phyloP scores from a whole-genome alignment of 2,329 filamentous ascomycete species.

The Orbilia oligospora region DNA sequence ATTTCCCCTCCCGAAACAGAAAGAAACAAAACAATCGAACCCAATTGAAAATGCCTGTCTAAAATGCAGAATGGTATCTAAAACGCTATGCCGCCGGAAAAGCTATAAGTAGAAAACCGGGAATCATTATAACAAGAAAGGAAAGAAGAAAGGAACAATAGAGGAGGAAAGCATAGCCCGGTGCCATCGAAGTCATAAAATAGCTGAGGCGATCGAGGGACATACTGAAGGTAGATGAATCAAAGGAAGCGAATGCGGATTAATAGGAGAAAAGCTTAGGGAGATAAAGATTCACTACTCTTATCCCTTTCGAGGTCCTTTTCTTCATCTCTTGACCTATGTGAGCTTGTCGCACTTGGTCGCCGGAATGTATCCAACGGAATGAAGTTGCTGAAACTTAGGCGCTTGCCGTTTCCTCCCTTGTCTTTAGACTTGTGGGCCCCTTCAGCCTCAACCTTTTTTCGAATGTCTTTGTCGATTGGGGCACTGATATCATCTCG shows the following conservation, averaged over 20 bases:
- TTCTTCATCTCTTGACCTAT: conserved; percentile 52
- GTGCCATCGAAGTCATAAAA: neutral
- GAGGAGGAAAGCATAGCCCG: neutral
- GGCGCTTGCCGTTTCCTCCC: conserved; percentile 25
- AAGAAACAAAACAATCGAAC: conserved; percentile 1
- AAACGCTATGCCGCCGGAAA: conserved; percentile 38
- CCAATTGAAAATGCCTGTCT: conserved; percentile 22
- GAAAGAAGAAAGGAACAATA: neutral
- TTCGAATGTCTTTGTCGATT: conserved; percentile 53
- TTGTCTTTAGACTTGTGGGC: conserved; percentile 39
- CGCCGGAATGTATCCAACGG: conserved; percentile 54
- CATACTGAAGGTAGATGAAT: neutral
- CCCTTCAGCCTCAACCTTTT: conserved; percentile 52
- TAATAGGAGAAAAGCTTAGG: neutral
- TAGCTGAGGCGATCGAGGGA: neutral
- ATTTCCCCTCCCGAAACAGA: conserved; percentile 18
- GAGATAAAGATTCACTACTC: conserved; percentile 49
- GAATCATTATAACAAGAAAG: conserved; percentile 13
- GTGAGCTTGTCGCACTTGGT: conserved; percentile 52
- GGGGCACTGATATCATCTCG: conserved; percentile 54
- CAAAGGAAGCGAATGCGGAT: neutral
- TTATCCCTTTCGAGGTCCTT: conserved; percentile 48
- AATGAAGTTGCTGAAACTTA: conserved; percentile 58
- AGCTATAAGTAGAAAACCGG: neutral
- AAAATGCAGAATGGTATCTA: conserved; percentile 55